Evolutionary conservation across 176 grass and related monocot species (phyloP).

Genomic region (Oryza australiensis): DNA sequence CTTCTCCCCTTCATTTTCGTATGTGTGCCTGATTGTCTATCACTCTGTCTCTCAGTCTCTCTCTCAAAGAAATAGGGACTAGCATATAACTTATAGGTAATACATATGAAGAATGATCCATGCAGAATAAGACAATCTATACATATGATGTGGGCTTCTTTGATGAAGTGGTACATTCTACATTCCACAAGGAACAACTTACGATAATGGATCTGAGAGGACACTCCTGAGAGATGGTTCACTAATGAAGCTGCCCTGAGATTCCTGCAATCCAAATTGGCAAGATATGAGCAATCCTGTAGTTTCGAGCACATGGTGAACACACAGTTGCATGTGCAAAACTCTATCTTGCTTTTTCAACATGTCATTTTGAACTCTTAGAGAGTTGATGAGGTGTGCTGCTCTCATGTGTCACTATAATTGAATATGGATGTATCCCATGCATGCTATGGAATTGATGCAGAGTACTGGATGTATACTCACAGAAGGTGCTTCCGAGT

Average conservation of each 20-base stretch:
- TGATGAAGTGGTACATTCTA: conserved; percentile 17
- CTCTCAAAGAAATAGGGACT: not conserved
- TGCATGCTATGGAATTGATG: conserved; percentile 9
- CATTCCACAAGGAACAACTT: conserved; percentile 41
- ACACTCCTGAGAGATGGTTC: conserved; percentile 79
- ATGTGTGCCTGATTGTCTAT: not conserved
- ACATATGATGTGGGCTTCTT: not conserved
- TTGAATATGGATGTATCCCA: not conserved
- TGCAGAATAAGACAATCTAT: not conserved
- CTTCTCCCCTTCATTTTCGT: not conserved
- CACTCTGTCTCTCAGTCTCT: not conserved
- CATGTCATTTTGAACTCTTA: not conserved
- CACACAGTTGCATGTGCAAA: not conserved
- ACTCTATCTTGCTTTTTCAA: not conserved
- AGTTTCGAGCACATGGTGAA: not conserved
- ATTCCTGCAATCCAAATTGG: conserved; percentile 50
- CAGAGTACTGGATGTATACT: conserved; percentile 39
- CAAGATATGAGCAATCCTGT: conserved; percentile 3
- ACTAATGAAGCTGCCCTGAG: conserved; percentile 47
- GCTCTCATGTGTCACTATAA: conserved; percentile 4
- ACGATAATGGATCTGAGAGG: conserved; percentile 85
- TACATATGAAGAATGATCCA: not conserved
- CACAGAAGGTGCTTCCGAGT: conserved; percentile 56
- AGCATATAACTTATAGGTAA: conserved; percentile 7
- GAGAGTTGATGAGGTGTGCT: not conserved